A percentile compares a stretch with the other conserved stretches of the same genome.
These are phyloP conservation scores for Solanum ahanhuiri DNA, from an alignment of 257 asterid species.

Conservation along the genomic window DNA sequence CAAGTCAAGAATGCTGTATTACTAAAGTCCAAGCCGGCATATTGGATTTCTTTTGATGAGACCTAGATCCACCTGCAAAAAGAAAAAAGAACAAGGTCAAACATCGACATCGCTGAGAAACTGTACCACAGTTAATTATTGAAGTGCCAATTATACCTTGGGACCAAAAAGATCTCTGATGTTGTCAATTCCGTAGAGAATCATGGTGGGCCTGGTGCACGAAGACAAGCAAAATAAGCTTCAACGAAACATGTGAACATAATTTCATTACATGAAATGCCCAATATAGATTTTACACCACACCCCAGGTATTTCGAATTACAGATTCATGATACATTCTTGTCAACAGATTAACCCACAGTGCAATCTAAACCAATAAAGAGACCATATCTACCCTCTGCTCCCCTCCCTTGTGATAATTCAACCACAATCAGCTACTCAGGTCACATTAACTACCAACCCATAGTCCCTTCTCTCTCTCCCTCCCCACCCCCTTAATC, in stretches of 20 bases:
- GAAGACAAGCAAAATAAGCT: neutral
- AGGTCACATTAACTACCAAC: neutral
- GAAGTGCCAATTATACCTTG: slow-evolving; percentile 40
- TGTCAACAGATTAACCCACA: neutral
- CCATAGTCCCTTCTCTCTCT: neutral
- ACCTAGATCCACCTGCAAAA: slow-evolving; percentile 75
- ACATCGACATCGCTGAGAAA: neutral
- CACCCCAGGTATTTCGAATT: neutral
- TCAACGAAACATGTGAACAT: neutral
- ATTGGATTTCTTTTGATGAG: slow-evolving; percentile 72
- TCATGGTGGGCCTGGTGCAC: slow-evolving; percentile 78
- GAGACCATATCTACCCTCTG: neutral
- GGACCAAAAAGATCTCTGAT: slow-evolving; percentile 95
- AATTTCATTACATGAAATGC: neutral
- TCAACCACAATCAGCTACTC: neutral
- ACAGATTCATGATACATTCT: neutral
- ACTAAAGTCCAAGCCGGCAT: slow-evolving; percentile 63
- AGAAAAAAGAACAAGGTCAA: neutral
- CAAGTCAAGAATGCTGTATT: neutral
- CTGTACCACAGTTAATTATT: neutral
- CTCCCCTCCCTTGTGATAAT: neutral
- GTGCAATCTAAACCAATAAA: neutral
- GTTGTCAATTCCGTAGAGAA: slow-evolving; percentile 79
- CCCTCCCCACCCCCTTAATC: neutral
- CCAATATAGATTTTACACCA: neutral